Conservation (phyloP, 1,284 basidiomycete genomes). For the Melampsora larici-populina region DNA sequence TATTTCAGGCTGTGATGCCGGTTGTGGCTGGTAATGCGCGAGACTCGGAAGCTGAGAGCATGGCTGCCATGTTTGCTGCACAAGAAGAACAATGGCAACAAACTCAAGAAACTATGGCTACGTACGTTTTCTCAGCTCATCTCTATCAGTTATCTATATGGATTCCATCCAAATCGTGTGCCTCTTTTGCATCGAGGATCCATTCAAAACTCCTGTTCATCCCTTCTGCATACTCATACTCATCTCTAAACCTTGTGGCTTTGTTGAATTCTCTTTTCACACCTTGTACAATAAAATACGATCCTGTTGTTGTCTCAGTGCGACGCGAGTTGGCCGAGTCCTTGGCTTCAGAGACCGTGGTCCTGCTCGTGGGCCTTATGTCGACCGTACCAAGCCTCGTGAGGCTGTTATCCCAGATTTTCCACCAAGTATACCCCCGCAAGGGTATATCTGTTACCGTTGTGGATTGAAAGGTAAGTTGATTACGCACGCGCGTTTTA, state of each 20-base stretch:
- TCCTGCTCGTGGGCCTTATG: conserved; percentile 48
- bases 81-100: conserved; percentile 90
- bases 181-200: too few relatives aligned
- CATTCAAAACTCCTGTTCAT: not conserved
- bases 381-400: conserved; percentile 44
- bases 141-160: too few relatives aligned
- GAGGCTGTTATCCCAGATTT: conserved; percentile 50
- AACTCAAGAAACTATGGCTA: conserved; percentile 93
- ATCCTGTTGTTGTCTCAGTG: conserved; percentile 48
- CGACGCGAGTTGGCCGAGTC: conserved; percentile 52
- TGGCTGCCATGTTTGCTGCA: conserved; percentile 92
- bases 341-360: conserved; percentile 55
- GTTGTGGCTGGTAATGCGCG: conserved; percentile 51
- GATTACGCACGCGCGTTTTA: not conserved
- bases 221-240: not conserved
- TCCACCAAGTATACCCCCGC: conserved; percentile 62
- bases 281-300: not conserved
- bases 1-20: conserved; percentile 12
- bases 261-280: not conserved
- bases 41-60: conserved; percentile 76
- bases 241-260: not conserved
- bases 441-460: conserved; percentile 98
- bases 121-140: conserved; percentile 65
- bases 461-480: conserved; percentile 90
- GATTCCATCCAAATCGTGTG: too few relatives aligned